Evolutionary conservation across 139 green algal genomes (phyloP).

Genomic region (Ettlia oleoabundans): DNA sequence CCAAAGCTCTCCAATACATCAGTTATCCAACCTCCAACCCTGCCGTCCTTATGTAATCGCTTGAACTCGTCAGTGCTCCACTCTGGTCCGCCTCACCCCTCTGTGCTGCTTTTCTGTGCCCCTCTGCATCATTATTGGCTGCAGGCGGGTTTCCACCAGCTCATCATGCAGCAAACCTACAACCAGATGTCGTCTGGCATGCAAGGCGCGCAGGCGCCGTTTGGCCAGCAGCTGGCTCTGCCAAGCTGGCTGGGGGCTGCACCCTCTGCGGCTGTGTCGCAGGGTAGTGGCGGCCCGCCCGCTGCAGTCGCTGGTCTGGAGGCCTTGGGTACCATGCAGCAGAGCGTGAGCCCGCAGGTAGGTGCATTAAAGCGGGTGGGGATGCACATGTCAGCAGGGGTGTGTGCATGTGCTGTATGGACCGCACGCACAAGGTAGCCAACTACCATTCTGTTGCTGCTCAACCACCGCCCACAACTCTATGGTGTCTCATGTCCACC

Average conservation of each 20-base stretch:
- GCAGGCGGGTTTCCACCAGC: slow-evolving; percentile 36
- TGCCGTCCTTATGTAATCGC: too few species aligned
- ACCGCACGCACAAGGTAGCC: too few species aligned
- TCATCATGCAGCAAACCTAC: slow-evolving; percentile 45
- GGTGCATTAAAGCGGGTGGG: neutral
- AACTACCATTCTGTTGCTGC: too few species aligned
- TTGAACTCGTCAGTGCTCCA: too few species aligned
- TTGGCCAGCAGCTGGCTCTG: slow-evolving; percentile 20
- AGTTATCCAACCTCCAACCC: too few species aligned
- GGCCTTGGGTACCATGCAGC: slow-evolving; percentile 17
- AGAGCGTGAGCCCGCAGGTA: slow-evolving; percentile 9
- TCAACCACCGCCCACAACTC: too few species aligned
- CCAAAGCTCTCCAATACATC: too few species aligned
- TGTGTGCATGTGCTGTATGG: too few species aligned
- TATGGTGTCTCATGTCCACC: too few species aligned
- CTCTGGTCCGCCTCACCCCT: too few species aligned
- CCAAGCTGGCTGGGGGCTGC: slow-evolving; percentile 9
- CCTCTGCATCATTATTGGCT: neutral
- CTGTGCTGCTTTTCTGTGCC: neutral
- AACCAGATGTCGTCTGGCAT: too few species aligned
- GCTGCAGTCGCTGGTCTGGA: neutral
- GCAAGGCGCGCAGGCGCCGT: neutral
- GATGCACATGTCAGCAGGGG: too few species aligned
- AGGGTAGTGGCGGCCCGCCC: neutral
- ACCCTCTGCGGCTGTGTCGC: neutral